Base-by-base conservation (phyloP, 345 rosid genomes). In the Eucalyptus shirleyi region DNA sequence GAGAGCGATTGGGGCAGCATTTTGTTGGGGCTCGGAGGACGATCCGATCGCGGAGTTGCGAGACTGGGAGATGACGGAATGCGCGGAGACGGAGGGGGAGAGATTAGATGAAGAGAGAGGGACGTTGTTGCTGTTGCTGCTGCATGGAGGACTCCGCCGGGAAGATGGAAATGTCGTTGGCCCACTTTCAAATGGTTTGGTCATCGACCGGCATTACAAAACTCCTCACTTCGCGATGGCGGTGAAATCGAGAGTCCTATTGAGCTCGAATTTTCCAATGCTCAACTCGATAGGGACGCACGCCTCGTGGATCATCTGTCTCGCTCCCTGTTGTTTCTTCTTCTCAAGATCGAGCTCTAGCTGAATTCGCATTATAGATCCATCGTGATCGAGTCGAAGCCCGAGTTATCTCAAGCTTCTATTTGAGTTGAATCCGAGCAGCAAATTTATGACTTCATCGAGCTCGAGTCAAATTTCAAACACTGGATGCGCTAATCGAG, bases 1-100 rank as follows among this genome's bases (percentile, higher is more conserved):
- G 94, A 89, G 80, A 96, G 89, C 24, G 96, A 90, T 60, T 88
- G 93, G 16, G 92, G 93, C 56, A 90, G 81, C 94, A 93, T 92
- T 87, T 0, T 21, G 16, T 6, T 62, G 51, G 55, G 16, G 89
- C 7, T 77, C 59, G 40, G 30, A 42, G 53, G 1, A 17, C 14
- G 6, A 37, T 44, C 8, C 28, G 40, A 65, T 88, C 53, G n/a
- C 44, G 59, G 62, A 49, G 49, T 1, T n/a, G 19, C 14, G 42
- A 40, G 83, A 34, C 40, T 34, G 4, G 40, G 42, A 65, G 77
- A 65, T n/a, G 77, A 69, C 23, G 44, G 21, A 69, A 69, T 69
- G 81, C 81, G 42, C 4, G 19, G 81, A 37, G 82, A 37, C 4
- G 40, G 18, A 2, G 60, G 4, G 60, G 2, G 60, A 2, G 62